Base-by-base conservation (phyloP, 768 basidiomycete species). In the Rhodosporidiobolus odoratus region DNA sequence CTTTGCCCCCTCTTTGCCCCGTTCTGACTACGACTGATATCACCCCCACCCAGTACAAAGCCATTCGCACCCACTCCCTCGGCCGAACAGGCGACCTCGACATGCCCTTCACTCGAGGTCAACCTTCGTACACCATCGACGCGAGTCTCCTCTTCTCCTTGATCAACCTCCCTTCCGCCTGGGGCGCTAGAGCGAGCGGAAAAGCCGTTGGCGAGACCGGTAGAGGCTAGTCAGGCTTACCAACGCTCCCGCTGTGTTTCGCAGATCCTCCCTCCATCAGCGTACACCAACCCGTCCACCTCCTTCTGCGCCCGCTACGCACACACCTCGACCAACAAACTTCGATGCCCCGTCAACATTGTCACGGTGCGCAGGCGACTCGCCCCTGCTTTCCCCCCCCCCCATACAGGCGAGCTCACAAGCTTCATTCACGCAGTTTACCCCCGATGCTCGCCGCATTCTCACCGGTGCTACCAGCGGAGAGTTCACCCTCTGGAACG, bases 401-500 rank as follows among this genome's bases (percentile, higher is more conserved):
- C 27, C 52, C 52, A 8, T 30, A 10, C 52, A 32, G 13, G 9
- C 30, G 52, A 4, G 30, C 21, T 10, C 48, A 13, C 12, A 25
- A 50, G 48, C 9, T 25, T 25, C 7, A 17, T 50, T 50, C n/a
- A 50, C 53, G 37, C 72, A 97, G 92, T 99, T 95, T 92, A 98
- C 94, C 25, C 96, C 96, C 2, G 95, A 98, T 81, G 92, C 89
- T 65, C 85, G 96, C 40, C 87, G 96, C 4, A 84, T 98, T 30
- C 82, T 98, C 57, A 98, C 96, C 4, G 96, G 96, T 25, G 94
- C 93, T 17, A 92, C 93, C 30, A 92, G 89, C 71, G 96, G 96
- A 56, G 96, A 98, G 81, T 97, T 99, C 80, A 98, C 95, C 1
- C 85, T 98, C 10, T 98, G 96, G 96, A 99, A 99, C 75, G 95